These are phyloP conservation scores for Durio zibethinus DNA, from an alignment of 345 rosid species.

Conservation along the genomic window DNA sequence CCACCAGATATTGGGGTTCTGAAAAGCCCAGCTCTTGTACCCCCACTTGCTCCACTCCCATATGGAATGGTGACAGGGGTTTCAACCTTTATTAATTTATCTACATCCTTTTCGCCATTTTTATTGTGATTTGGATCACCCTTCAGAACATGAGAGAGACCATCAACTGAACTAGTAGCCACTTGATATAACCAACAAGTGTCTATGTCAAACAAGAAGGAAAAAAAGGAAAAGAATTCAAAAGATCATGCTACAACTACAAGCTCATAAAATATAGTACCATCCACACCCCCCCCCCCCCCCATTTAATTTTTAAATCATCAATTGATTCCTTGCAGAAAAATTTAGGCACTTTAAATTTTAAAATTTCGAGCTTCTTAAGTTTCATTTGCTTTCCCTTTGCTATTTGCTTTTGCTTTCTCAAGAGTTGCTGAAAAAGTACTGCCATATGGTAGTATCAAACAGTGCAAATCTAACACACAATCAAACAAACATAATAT, in stretches of 20 bases:
- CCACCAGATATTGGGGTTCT: constrained; percentile 99
- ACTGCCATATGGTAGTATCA: neutral
- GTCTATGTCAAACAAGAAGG: constrained; percentile 12
- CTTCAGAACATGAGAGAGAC: constrained; percentile 51
- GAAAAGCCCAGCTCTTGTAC: constrained; percentile 85
- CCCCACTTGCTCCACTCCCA: constrained; percentile 57
- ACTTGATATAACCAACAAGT: constrained; percentile 29
- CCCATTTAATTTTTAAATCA: neutral
- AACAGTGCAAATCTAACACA: neutral
- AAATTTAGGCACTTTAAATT: neutral
- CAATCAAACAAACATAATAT: neutral
- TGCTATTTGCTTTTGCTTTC: neutral
- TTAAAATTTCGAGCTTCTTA: neutral
- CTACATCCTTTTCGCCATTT: constrained; percentile 35
- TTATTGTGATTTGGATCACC: constrained; percentile 33
- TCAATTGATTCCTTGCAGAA: neutral
- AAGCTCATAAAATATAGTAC: neutral
- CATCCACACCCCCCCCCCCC: constrained; percentile 4
- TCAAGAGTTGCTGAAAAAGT: neutral
- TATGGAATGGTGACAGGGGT: constrained; percentile 40
- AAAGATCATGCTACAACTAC: constrained; percentile 10
- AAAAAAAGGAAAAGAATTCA: neutral
- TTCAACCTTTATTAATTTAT: constrained; percentile 43
- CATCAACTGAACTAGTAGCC: constrained; percentile 34
- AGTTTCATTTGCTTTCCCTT: neutral